A percentile compares a stretch with the other conserved stretches of the same genome.
Conservation (phyloP, 2,329 filamentous ascomycete genomes). For the Apiospora pterosperma region DNA sequence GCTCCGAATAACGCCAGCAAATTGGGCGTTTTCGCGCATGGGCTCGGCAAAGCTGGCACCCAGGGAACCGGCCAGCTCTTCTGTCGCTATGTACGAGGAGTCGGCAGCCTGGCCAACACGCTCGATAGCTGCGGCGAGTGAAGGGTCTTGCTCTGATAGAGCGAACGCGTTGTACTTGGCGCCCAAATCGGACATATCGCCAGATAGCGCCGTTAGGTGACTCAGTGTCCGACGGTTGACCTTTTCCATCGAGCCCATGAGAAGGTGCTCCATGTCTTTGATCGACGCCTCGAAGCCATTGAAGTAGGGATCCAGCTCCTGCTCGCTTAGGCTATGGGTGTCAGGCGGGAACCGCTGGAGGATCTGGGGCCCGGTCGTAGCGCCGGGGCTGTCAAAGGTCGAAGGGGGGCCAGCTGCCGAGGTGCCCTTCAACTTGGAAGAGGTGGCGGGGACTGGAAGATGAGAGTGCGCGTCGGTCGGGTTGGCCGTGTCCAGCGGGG, state of each 20-base stretch:
- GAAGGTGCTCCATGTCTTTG: constrained; percentile 81
- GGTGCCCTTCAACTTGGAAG: constrained; percentile 75
- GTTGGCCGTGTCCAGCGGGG: constrained; percentile 93
- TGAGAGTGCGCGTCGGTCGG: constrained; percentile 82
- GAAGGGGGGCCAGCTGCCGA: constrained; percentile 32
- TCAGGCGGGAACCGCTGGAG: constrained; percentile 82
- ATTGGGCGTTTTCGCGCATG: constrained; percentile 96
- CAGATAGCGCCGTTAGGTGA: constrained; percentile 77
- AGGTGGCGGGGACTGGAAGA: constrained; percentile 80
- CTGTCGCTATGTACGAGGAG: constrained; percentile 91
- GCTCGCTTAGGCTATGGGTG: constrained; percentile 72
- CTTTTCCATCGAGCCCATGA: constrained; percentile 94
- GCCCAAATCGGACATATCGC: constrained; percentile 88
- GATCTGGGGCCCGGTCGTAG: constrained; percentile 47
- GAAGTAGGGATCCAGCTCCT: constrained; percentile 94
- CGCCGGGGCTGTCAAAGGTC: constrained; percentile 32
- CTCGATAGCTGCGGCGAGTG: constrained; percentile 89
- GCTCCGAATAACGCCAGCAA: constrained; percentile 86
- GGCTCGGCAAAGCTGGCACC: constrained; percentile 94
- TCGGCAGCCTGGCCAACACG: constrained; percentile 92
- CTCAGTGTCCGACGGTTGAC: constrained; percentile 87
- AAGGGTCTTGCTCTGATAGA: constrained; percentile 84
- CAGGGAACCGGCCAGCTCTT: constrained; percentile 83
- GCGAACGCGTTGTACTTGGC: constrained; percentile 98
- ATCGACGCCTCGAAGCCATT: constrained; percentile 89